phyloP scores from a whole-genome alignment of 345 rosid species.

The Pugionium dolabratum region DNA sequence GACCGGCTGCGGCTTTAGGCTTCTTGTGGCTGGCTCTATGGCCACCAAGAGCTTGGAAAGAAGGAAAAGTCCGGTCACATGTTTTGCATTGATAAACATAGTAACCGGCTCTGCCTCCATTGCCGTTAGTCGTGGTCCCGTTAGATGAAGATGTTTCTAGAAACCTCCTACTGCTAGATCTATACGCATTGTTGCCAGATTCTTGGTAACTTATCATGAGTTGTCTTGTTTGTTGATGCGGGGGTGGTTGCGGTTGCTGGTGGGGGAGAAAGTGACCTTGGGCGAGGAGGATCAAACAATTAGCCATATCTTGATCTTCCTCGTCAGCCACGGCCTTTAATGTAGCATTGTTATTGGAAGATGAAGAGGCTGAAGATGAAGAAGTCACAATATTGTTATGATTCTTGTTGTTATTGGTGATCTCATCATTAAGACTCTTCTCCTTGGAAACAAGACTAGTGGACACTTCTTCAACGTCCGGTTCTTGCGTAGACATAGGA shows the following conservation, averaged over 20 bases:
- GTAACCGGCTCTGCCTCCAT: slow-evolving; percentile 65
- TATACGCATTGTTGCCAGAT: slow-evolving; percentile 30
- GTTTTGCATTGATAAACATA: slow-evolving; percentile 93
- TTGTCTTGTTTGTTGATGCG: slow-evolving; percentile 36
- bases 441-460: slow-evolving; percentile 37
- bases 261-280: slow-evolving; percentile 55
- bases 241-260: slow-evolving; percentile 20
- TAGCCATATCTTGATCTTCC: slow-evolving; percentile 92
- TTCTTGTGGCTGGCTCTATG: slow-evolving; percentile 98
- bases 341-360: slow-evolving; percentile 39
- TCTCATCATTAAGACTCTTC: slow-evolving; percentile 29
- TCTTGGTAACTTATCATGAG: slow-evolving; percentile 31
- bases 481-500: slow-evolving; percentile 41
- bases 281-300: slow-evolving; percentile 86
- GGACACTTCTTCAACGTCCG: slow-evolving; percentile 33
- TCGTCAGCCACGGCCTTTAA: slow-evolving; percentile 51
- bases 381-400: slow-evolving; percentile 25
- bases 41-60: slow-evolving; percentile 97
- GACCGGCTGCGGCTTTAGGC: slow-evolving; percentile 46
- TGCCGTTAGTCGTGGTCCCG: slow-evolving; percentile 33
- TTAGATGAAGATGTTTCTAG: slow-evolving; percentile 54
- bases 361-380: slow-evolving; percentile 43
- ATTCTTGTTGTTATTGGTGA: slow-evolving; percentile 20
- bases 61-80: slow-evolving; percentile 79
- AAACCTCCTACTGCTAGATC: slow-evolving; percentile 66